Percentiles rank a stretch among this genome's conserved stretches.
Conservation (phyloP, 2,329 filamentous ascomycete genomes). For the Dactylella cylindrospora region DNA sequence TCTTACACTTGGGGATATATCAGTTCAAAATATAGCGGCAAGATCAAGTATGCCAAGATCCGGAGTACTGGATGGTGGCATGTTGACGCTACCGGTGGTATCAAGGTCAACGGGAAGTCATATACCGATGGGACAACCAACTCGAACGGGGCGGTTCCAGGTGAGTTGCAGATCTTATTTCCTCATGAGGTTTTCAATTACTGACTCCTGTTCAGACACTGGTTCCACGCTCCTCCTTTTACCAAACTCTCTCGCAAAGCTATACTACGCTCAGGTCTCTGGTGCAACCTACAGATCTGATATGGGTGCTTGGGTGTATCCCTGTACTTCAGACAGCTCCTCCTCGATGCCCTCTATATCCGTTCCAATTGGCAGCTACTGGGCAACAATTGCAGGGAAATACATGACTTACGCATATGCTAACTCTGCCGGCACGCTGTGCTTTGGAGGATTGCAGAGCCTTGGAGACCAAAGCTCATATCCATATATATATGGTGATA, state of each 20-base stretch:
- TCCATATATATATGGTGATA: constrained; percentile 67
- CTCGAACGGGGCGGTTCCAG: constrained; percentile 18
- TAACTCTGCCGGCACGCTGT: constrained; percentile 46
- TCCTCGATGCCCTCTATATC: constrained; percentile 51
- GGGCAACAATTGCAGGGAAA: constrained; percentile 51
- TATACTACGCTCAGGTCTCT: constrained; percentile 53
- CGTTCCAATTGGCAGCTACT: constrained; percentile 51
- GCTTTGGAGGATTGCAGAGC: constrained; percentile 53
- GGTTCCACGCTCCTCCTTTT: constrained; percentile 55
- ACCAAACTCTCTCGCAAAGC: constrained; percentile 51
- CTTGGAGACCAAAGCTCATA: constrained; percentile 1
- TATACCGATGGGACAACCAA: constrained; percentile 8
- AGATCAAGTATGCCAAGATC: constrained; percentile 55
- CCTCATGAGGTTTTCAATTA: not conserved
- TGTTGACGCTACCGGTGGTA: constrained; percentile 16
- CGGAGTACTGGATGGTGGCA: constrained; percentile 26
- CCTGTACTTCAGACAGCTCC: constrained; percentile 51
- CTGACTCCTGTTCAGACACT: constrained; percentile 52
- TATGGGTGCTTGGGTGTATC: constrained; percentile 51
- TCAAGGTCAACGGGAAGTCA: constrained; percentile 26
- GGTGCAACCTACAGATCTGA: constrained; percentile 51
- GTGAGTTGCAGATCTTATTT: not conserved
- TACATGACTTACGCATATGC: constrained; percentile 52
- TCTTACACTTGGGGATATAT: constrained; percentile 63
- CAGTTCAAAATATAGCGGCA: constrained; percentile 58